phyloP scores from a whole-genome alignment of 345 rosid species.

The Melastoma malabathricum region DNA sequence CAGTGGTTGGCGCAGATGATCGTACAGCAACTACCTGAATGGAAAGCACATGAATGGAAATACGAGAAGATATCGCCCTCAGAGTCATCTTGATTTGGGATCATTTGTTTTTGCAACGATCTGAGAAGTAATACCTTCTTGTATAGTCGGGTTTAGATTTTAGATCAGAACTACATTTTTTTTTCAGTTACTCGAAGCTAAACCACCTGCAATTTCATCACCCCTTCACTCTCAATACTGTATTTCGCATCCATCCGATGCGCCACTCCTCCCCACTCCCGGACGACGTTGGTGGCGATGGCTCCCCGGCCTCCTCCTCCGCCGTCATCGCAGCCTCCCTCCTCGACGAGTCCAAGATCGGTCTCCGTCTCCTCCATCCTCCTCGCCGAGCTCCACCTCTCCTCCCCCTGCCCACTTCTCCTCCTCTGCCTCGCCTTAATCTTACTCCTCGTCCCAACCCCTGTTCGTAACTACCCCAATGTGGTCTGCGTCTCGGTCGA shows the following conservation, averaged over 20 bases:
- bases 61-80: conserved; percentile 14
- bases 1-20: conserved; percentile 35
- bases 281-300: no score
- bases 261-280: no score
- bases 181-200: no score
- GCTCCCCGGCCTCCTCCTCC: no score
- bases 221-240: no score
- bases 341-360: no score
- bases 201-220: no score
- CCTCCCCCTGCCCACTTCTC: conserved; percentile 31
- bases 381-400: conserved; percentile 25
- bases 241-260: no score
- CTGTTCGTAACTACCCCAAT: conserved; percentile 32
- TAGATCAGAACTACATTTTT: no score
- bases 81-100: not conserved
- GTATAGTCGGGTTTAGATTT: no score
- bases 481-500: conserved; percentile 68
- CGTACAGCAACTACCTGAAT: conserved; percentile 81
- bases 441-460: conserved; percentile 13
- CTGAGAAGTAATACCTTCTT: no score
- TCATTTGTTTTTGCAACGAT: not conserved
- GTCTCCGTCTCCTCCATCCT: conserved; percentile 13
- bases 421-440: conserved; percentile 12
- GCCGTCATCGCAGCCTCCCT: no score
- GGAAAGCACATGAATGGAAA: conserved; percentile 93